These are phyloP conservation scores for Daphne laureola DNA, from an alignment of 441 rosid genomes.

Conservation along the genomic window DNA sequence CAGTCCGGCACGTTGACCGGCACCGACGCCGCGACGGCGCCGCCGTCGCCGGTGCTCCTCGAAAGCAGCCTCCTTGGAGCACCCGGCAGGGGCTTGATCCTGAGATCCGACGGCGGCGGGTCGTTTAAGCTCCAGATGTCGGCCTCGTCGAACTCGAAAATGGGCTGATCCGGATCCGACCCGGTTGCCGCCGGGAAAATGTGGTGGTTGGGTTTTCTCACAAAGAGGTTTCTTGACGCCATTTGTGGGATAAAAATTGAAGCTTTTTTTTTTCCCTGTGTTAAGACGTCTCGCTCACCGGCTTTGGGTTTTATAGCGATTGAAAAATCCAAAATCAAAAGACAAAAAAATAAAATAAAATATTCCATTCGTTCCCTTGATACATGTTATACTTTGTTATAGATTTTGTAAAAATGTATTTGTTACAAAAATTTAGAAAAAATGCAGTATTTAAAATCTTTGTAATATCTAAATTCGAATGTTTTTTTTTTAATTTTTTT, in stretches of 20 bases:
- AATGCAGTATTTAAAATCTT: too few species aligned
- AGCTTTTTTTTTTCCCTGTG: neutral
- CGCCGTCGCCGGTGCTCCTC: conserved; percentile 7
- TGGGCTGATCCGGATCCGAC: neutral
- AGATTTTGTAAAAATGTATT: too few species aligned
- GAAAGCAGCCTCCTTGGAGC: conserved; percentile 29
- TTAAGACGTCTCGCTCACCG: too few species aligned
- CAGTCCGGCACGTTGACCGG: conserved; percentile 87
- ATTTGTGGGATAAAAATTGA: conserved; percentile 14
- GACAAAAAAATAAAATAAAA: too few species aligned
- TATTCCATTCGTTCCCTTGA: too few species aligned
- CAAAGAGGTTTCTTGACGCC: conserved; percentile 45
- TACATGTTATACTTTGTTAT: too few species aligned
- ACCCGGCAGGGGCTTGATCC: conserved; percentile 26
- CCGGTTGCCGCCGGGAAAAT: conserved; percentile 1
- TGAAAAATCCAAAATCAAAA: too few species aligned
- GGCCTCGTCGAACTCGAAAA: conserved; percentile 59
- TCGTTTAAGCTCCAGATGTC: conserved; percentile 34
- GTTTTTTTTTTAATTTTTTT: too few species aligned
- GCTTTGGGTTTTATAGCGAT: too few species aligned
- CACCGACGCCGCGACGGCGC: conserved; percentile 31
- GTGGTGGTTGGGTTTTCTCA: conserved; percentile 25
- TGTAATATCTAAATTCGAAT: too few species aligned
- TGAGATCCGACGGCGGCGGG: conserved; percentile 10
- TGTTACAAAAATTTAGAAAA: too few species aligned